phyloP scores from a whole-genome alignment of 768 basidiomycete genomes.

The Collybia mongolica region DNA sequence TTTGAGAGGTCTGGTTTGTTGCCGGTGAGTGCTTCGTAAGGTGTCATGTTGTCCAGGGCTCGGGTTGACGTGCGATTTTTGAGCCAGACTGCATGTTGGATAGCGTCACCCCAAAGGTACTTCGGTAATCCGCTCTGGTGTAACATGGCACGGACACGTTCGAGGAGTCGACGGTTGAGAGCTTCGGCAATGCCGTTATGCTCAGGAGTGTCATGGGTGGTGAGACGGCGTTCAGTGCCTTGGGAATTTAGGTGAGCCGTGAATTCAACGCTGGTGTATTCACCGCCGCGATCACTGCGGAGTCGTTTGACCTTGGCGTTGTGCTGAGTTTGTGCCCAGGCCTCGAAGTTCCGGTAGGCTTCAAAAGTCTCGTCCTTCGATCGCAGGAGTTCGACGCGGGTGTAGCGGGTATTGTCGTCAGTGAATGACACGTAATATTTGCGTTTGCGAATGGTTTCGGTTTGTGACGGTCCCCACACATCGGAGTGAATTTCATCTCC shows the following conservation, averaged over 20 bases:
- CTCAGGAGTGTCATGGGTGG: slow-evolving; percentile 20
- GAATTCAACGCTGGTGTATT: slow-evolving; percentile 1
- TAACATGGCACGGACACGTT: slow-evolving; percentile 32
- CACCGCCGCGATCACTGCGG: background rate
- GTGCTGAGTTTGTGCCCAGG: slow-evolving; percentile 22
- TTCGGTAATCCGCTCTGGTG: slow-evolving; percentile 31
- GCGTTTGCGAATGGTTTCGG: slow-evolving; percentile 15
- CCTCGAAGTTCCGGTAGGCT: slow-evolving; percentile 22
- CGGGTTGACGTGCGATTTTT: slow-evolving; percentile 30
- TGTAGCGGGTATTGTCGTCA: slow-evolving; percentile 27
- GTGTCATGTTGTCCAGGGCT: slow-evolving; percentile 19
- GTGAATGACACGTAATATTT: slow-evolving; percentile 32
- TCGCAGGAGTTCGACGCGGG: slow-evolving; percentile 20
- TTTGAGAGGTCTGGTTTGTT: slow-evolving; percentile 26
- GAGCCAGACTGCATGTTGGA: slow-evolving; percentile 28
- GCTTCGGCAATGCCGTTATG: slow-evolving; percentile 46
- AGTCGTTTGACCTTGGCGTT: slow-evolving; percentile 20
- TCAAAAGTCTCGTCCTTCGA: slow-evolving; percentile 26
- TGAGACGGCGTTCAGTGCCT: background rate
- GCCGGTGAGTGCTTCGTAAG: slow-evolving; percentile 20
- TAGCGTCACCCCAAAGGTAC: slow-evolving; percentile 36
- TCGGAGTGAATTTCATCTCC: slow-evolving; percentile 32
- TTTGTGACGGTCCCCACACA: slow-evolving; percentile 34
- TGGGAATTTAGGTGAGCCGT: background rate
- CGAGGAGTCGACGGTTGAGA: slow-evolving; percentile 32